Percentiles rank a stretch among this genome's conserved stretches.
phyloP scores from a whole-genome alignment of 306 rosid genomes.

The Quercus suber region DNA sequence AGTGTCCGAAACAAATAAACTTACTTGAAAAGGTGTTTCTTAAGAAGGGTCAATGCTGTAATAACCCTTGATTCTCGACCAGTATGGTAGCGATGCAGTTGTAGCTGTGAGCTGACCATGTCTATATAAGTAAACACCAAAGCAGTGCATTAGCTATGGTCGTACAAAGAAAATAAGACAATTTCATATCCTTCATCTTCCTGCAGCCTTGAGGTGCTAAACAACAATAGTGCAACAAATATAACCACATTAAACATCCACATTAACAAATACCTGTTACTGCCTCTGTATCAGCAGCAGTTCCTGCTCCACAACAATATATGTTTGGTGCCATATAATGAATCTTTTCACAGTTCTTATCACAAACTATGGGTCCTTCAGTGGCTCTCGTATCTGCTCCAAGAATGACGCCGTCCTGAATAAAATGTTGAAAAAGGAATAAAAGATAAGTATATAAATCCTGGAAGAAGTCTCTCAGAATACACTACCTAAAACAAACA shows the following conservation, averaged over 20 bases:
- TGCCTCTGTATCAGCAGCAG: conserved; percentile 99
- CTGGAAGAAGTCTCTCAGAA: neutral
- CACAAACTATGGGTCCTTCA: conserved; percentile 90
- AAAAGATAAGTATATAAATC: neutral
- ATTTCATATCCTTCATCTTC: neutral
- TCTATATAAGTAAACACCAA: conserved; percentile 42
- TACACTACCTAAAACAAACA: neutral
- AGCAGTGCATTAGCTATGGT: conserved; percentile 17
- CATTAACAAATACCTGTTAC: conserved; percentile 67
- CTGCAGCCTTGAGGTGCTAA: neutral
- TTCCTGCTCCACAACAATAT: conserved; percentile 98
- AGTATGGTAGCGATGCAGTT: conserved; percentile 89
- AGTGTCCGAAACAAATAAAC: neutral
- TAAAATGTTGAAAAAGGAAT: neutral
- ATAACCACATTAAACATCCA: neutral
- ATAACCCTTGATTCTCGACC: conserved; percentile 70
- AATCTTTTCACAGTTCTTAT: conserved; percentile 93
- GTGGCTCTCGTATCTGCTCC: conserved; percentile 99
- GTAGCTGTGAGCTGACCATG: conserved; percentile 96
- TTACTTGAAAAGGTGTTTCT: conserved; percentile 57
- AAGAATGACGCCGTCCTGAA: conserved; percentile 93
- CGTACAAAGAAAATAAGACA: conserved; percentile 3
- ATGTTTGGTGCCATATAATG: conserved; percentile 98
- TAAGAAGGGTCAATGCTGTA: conserved; percentile 54
- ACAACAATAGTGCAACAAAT: neutral